Conservation (phyloP, 176 grass and related monocot species). For the bread wheat (Triticum aestivum) region IWGSC_CS_RefSeq_v2.1 NC_057799.1:564981712-564982211, state of each 20-base stretch:
- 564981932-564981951: slow-evolving; percentile 61
- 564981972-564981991: slow-evolving; percentile 8
- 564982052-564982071: neutral
- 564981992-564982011: neutral
- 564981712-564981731: slow-evolving; percentile 32
- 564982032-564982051: neutral
- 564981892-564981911: slow-evolving; percentile 46
- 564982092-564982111: neutral
- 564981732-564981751: neutral
- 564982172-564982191: neutral
- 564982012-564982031: slow-evolving; percentile 13
- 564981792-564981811: neutral
- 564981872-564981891: slow-evolving; percentile 47
- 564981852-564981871: slow-evolving; percentile 17
- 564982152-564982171: neutral
- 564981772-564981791: slow-evolving; percentile 37
- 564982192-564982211: neutral
- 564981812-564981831: slow-evolving; percentile 30
- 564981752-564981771: slow-evolving; percentile 39
- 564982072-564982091: neutral
- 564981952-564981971: neutral
- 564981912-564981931: neutral
- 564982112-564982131: too few species aligned
- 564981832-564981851: slow-evolving; percentile 46
- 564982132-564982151: neutral